Evolutionary conservation across 2,329 filamentous ascomycete genomes (phyloP).

Genomic region (Cercospora citrullina): DNA sequence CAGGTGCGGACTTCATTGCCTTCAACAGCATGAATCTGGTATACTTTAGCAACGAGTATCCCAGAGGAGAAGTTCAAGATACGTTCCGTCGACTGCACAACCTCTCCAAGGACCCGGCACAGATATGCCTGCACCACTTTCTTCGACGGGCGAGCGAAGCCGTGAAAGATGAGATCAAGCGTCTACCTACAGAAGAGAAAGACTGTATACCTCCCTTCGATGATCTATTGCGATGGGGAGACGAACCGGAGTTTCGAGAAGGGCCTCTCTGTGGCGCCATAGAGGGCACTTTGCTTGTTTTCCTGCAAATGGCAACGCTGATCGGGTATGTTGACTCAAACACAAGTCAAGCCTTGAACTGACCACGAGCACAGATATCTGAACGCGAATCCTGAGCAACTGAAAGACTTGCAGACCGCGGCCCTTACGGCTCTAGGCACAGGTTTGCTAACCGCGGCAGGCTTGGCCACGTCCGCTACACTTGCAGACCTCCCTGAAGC

Average conservation of each 20-base stretch:
- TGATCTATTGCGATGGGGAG: constrained; percentile 43
- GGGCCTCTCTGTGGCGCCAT: constrained; percentile 48
- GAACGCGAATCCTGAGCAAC: neutral
- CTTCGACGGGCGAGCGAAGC: constrained; percentile 44
- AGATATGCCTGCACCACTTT: constrained; percentile 45
- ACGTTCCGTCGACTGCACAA: constrained; percentile 45
- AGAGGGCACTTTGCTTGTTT: constrained; percentile 48
- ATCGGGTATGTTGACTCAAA: constrained; percentile 42
- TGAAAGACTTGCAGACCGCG: neutral
- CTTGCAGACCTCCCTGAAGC: constrained; percentile 43
- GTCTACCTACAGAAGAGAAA: constrained; percentile 37
- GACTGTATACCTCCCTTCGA: constrained; percentile 31
- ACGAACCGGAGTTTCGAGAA: constrained; percentile 41
- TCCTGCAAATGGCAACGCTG: constrained; percentile 45
- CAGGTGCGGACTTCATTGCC: neutral
- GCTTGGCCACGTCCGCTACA: constrained; percentile 44
- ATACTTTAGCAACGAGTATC: constrained; percentile 54
- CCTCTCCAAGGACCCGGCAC: constrained; percentile 44
- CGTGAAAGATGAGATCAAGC: constrained; percentile 44
- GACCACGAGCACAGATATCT: neutral
- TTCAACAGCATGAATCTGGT: constrained; percentile 31
- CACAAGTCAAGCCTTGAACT: constrained; percentile 23
- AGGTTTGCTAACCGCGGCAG: constrained; percentile 48
- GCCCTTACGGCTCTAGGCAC: constrained; percentile 47
- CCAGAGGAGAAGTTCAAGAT: constrained; percentile 46